Evolutionary conservation across 2,329 filamentous ascomycete species (phyloP), one percentile per base, ranked within the genome.

Genomic region (Epichloe sibirici): DNA sequence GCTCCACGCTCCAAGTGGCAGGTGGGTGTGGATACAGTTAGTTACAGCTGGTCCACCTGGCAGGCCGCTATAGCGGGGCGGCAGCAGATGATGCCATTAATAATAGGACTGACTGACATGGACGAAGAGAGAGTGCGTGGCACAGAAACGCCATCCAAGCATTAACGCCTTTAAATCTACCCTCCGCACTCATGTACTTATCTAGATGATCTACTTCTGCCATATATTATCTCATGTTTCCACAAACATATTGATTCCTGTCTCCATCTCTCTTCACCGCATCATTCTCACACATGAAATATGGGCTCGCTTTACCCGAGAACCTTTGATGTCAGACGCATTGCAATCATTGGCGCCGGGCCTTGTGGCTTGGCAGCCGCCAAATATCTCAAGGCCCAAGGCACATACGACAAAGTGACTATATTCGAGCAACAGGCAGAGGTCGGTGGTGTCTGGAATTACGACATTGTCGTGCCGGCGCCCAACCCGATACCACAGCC

Each of bases 361-460:
- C 87, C 90, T 0, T 80, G 79, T 56, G 90, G 91, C 4, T 73
- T 95, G 4, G 80, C 85, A 28, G 82, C 85, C 25, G 88, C 88
- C 51, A 93, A 89, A 74, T 90, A 90, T 62, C 74, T 96, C 17
- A 65, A 79, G 11, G 88, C 85, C 0, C 89, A 85, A 75, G 62
- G 73, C 39, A 58, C 65, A 1, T 93, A 93, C 62, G 70, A 81
- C 12, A 77, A 73, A 34, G 83, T 97, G 55, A 79, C 83, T 55
- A 68, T 96, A 40, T 94, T 86, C 62, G 93, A 97, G 68, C 88
- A 95, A 67, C 83, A 89, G 58, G 72, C 76, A 45, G 76, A 80
- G 47, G 78, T 86, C 6, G 91, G 90, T 53, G 91, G 93, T 2
- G 80, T 93, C 9, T 97, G 91, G 91, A 85, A 89, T 62, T 90